Percentiles rank a stretch among this genome's conserved stretches.
Conservation (phyloP, 2,329 filamentous ascomycete genomes). For the Fusarium sp. region DNA sequence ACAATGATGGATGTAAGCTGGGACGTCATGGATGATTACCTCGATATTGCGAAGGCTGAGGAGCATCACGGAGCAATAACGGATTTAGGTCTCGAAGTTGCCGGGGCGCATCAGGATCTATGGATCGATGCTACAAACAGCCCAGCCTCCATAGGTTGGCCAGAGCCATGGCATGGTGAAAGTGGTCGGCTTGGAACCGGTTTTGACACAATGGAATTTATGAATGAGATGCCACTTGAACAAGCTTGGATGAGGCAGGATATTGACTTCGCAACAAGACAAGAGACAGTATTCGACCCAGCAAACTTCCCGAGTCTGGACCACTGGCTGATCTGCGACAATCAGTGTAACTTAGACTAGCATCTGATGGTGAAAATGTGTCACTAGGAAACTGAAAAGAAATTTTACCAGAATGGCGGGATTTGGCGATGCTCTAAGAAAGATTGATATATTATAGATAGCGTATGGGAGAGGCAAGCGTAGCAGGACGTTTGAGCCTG, state of each 20-base stretch:
- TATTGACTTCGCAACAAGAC: not conserved
- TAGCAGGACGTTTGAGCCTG: not conserved
- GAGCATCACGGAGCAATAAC: not conserved
- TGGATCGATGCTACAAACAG: not conserved
- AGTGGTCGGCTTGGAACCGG: not conserved
- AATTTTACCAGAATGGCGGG: not conserved
- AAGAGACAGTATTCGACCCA: not conserved
- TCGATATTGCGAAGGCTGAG: not conserved
- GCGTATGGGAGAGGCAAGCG: constrained; percentile 10
- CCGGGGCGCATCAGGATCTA: not conserved
- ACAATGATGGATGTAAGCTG: constrained; percentile 18
- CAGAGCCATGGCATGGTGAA: not conserved
- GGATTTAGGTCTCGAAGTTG: not conserved
- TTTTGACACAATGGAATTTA: not conserved
- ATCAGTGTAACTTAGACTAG: not conserved
- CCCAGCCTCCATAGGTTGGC: not conserved
- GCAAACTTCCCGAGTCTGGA: constrained; percentile 24
- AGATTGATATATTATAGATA: constrained; percentile 19
- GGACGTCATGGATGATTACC: not conserved
- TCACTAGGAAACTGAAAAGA: not conserved
- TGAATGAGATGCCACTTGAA: not conserved
- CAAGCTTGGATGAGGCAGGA: not conserved
- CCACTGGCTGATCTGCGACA: constrained; percentile 26
- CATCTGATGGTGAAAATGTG: not conserved
- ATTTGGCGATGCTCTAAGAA: not conserved